Percentiles rank a stretch among this genome's conserved stretches.
These are phyloP conservation scores for Aspergillus awamori DNA, from an alignment of 2,329 filamentous ascomycete species.

Conservation along the genomic window DNA sequence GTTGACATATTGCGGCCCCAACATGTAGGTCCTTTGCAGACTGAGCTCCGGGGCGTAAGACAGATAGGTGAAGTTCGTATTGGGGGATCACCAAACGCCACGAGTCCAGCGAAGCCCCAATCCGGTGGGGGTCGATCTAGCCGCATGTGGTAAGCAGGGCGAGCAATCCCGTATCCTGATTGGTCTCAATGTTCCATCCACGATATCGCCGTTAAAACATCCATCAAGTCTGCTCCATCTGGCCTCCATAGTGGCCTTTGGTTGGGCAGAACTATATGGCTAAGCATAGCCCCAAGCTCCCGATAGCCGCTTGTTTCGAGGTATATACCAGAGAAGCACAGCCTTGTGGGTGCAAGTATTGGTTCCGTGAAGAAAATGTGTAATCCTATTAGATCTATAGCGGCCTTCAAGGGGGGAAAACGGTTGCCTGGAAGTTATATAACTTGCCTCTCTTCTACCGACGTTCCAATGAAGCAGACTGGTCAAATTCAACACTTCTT, in stretches of 20 bases:
- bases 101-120: background rate
- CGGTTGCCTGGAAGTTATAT: background rate
- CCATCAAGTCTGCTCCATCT: background rate
- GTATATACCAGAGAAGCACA: background rate
- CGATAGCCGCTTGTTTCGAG: background rate
- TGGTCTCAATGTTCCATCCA: background rate
- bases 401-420: background rate
- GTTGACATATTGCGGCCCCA: background rate
- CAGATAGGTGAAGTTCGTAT: background rate
- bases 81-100: background rate
- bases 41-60: too few relatives aligned
- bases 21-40: too few relatives aligned
- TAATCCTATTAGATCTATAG: background rate
- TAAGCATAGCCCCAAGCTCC: background rate
- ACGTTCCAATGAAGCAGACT: background rate
- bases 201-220: background rate
- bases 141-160: conserved; percentile 1
- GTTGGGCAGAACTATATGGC: background rate
- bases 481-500: background rate
- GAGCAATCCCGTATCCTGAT: background rate
- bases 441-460: background rate
- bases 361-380: background rate
- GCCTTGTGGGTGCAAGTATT: background rate
- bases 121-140: background rate
- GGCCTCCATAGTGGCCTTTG: background rate